Evolutionary conservation across 2,329 filamentous ascomycete species (phyloP).

Genomic region (Fusarium dlaminii): DNA sequence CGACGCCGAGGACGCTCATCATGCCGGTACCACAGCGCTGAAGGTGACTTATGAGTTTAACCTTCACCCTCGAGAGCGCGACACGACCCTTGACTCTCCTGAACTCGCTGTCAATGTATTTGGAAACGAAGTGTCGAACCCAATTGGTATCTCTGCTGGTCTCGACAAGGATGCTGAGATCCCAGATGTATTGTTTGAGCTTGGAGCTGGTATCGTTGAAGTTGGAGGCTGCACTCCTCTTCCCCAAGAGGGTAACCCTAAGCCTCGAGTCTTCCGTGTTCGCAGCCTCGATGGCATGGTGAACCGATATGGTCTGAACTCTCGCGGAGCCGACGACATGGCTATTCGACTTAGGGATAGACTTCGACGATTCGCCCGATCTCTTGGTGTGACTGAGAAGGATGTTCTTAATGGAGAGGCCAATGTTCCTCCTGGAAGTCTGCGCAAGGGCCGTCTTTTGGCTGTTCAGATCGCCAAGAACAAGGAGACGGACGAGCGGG

Average conservation of each 20-base stretch:
- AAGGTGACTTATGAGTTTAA: conserved; percentile 78
- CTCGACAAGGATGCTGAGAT: conserved; percentile 95
- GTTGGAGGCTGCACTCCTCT: conserved; percentile 89
- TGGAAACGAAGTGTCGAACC: conserved; percentile 80
- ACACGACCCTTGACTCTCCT: conserved; percentile 49
- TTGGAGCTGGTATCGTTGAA: conserved; percentile 89
- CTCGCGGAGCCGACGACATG: conserved; percentile 86
- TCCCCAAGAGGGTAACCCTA: conserved; percentile 89
- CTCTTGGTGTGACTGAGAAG: conserved; percentile 74
- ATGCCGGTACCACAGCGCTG: conserved; percentile 76
- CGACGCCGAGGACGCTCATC: conserved; percentile 93
- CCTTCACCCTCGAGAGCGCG: conserved; percentile 84
- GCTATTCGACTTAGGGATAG: conserved; percentile 81
- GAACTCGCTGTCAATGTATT: conserved; percentile 68
- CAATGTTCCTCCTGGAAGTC: conserved; percentile 82
- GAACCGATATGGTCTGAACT: conserved; percentile 96
- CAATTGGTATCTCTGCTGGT: conserved; percentile 93
- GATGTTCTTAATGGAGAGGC: conserved; percentile 81
- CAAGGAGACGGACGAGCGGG: conserved; percentile 85
- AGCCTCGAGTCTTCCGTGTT: conserved; percentile 87
- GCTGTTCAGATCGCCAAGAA: conserved; percentile 98
- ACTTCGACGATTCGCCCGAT: conserved; percentile 79
- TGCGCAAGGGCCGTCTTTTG: conserved; percentile 78
- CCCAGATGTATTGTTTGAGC: conserved; percentile 81
- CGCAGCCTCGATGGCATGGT: conserved; percentile 87